These are phyloP conservation scores for Luzula sylvatica DNA, from an alignment of 176 grass and related monocot species.

Conservation along the genomic window DNA sequence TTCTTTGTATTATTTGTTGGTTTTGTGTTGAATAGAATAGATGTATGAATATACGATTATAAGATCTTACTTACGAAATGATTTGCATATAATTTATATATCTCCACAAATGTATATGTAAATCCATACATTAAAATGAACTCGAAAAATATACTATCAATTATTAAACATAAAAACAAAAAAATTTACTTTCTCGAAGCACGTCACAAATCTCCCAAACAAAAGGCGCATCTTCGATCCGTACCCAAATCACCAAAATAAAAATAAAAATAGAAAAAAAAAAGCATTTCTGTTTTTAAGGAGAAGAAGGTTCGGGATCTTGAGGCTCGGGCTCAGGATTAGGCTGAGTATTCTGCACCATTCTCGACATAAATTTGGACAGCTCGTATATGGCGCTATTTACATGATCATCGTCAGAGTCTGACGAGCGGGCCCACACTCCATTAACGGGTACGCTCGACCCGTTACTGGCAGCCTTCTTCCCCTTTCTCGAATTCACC, in stretches of 20 bases:
- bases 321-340: slow-evolving; percentile 37
- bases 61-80: not conserved
- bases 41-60: slow-evolving; percentile 7
- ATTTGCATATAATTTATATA: not conserved
- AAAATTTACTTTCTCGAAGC: not conserved
- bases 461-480: slow-evolving; percentile 22
- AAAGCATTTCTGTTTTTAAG: slow-evolving; percentile 18
- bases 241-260: not conserved
- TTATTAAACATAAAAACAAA: too few species aligned
- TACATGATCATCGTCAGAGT: slow-evolving; percentile 75
- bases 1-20: slow-evolving; percentile 6
- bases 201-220: slow-evolving; percentile 3
- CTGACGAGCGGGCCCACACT: slow-evolving; percentile 42
- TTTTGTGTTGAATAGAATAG: slow-evolving; percentile 2
- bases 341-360: slow-evolving; percentile 71
- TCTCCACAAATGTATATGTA: not conserved
- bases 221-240: not conserved
- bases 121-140: too few species aligned
- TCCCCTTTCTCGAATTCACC: slow-evolving; percentile 60
- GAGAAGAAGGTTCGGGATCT: slow-evolving; percentile 44
- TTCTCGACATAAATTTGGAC: slow-evolving; percentile 88
- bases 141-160: too few species aligned
- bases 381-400: slow-evolving; percentile 86
- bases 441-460: slow-evolving; percentile 27
- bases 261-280: too few species aligned